Evolutionary conservation across 1,284 basidiomycete genomes (phyloP).

Genomic region (Apiotrichum akiyoshidainum): DNA sequence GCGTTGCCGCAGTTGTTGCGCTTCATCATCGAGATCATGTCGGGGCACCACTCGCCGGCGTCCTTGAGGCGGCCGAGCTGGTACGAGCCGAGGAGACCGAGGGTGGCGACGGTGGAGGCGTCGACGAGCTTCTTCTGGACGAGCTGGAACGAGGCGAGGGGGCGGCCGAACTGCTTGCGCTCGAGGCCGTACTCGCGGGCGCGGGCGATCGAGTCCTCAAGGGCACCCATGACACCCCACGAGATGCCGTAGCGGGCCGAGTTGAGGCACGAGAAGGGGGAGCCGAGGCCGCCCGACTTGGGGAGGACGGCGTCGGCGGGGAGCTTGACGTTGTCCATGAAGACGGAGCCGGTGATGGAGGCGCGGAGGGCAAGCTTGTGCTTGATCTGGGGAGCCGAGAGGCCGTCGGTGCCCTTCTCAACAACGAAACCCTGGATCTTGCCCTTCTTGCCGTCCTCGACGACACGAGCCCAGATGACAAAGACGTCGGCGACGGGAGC

Average conservation of each 20-base stretch:
- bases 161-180: conserved; percentile 76
- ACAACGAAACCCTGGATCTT: conserved; percentile 89
- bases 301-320: conserved; percentile 70
- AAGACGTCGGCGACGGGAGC: conserved; percentile 81
- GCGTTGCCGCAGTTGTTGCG: conserved; percentile 95
- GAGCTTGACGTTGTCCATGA: conserved; percentile 79
- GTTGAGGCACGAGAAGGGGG: conserved; percentile 86
- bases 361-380: conserved; percentile 89
- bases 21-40: conserved; percentile 94
- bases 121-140: conserved; percentile 96
- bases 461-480: conserved; percentile 73
- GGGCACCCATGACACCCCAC: conserved; percentile 89
- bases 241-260: conserved; percentile 86
- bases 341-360: conserved; percentile 87
- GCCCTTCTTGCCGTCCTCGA: conserved; percentile 54
- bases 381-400: conserved; percentile 82
- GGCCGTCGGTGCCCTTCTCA: conserved; percentile 52
- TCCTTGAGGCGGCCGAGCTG: conserved; percentile 90
- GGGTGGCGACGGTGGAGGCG: conserved; percentile 76
- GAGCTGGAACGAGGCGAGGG: conserved; percentile 89
- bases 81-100: conserved; percentile 72
- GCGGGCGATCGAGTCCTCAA: conserved; percentile 82
- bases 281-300: conserved; percentile 68
- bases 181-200: conserved; percentile 84
- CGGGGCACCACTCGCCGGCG: conserved; percentile 68